Evolutionary conservation across 192 early-diverging fungal genomes (phyloP), one percentile per base, ranked within the genome.

Genomic region (Coemansia sp.): DNA sequence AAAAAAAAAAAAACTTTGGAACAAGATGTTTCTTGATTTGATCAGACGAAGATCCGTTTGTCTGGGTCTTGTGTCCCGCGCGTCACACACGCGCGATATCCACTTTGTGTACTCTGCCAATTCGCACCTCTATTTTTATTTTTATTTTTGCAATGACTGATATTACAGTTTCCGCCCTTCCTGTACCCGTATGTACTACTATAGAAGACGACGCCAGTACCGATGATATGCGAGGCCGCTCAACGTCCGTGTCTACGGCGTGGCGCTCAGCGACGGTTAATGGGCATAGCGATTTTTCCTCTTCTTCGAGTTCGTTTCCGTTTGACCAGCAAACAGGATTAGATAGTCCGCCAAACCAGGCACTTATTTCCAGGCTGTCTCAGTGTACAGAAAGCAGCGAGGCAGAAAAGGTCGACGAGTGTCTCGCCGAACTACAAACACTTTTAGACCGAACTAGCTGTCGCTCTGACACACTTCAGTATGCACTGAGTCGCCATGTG

Each of bases 301-400:
- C 68, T 5, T 23, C 60, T 4, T 30, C 61, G 7, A 30, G 63
- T 16, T 39, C 52, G 37, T 58, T 66, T 32, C 53, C 70, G 19
- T 32, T 66, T 17, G 65, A 42, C 47, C 65, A 39, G 33, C 46
- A 49, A 21, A 37, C 49, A n/a, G 66, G 23, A 55, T 14, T 21
- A 23, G 55, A 52, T 3, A 52, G 49, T 19, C 49, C 55, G 40
- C 37, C 53, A 17, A 43, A 68, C 49, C 62, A 70, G 26, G 40
- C 28, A 5, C 55, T 42, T 10, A 38, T 60, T 3, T 26, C 53
- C 35, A 75, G 70, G 14, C 64, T 84, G 33, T 67, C 68, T 32
- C 43, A 64, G 43, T 84, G 73, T 59, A 71, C 73, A 3, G 81
- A 78, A 28, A 76, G 46, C 65, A 78, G 64, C 43, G 81, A 84